phyloP scores from a whole-genome alignment of 768 basidiomycete species.

The Lactarius tabidus region DNA sequence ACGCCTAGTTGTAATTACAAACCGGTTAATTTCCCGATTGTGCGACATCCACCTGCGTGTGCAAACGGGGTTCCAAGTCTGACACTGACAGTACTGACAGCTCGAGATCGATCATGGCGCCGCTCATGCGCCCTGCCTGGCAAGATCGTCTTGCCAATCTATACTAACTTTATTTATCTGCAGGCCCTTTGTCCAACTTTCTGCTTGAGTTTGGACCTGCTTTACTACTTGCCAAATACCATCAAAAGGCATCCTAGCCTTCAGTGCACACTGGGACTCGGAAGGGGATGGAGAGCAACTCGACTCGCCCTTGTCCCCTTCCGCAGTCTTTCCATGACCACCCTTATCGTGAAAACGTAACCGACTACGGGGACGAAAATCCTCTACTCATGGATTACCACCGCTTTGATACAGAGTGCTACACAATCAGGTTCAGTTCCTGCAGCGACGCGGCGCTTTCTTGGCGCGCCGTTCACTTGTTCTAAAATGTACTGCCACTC shows the following conservation, averaged over 20 bases:
- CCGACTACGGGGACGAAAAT: slow-evolving; percentile 74
- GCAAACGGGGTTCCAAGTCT: no score
- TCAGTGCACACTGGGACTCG: slow-evolving; percentile 88
- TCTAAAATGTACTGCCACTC: slow-evolving; percentile 42
- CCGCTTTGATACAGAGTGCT: slow-evolving; percentile 56
- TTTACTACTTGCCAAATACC: slow-evolving; percentile 64
- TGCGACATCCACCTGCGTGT: no score
- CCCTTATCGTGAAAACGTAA: slow-evolving; percentile 42
- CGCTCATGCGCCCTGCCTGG: slow-evolving; percentile 46
- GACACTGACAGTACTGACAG: no score
- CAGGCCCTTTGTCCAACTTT: slow-evolving; percentile 57
- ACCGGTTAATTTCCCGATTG: no score
- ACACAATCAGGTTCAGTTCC: slow-evolving; percentile 64
- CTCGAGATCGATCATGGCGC: slow-evolving; percentile 9
- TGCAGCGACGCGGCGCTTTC: slow-evolving; percentile 56
- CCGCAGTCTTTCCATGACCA: slow-evolving; percentile 1
- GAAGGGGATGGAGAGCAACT: slow-evolving; percentile 57
- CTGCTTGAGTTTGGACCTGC: slow-evolving; percentile 61
- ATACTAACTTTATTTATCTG: slow-evolving; percentile 77
- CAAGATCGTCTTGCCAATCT: slow-evolving; percentile 48
- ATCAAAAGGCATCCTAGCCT: slow-evolving; percentile 77
- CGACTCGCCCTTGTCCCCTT: slow-evolving; percentile 37
- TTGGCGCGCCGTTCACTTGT: slow-evolving; percentile 55
- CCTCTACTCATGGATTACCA: slow-evolving; percentile 74
- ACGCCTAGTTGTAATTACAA: no score